Evolutionary conservation across 441 rosid genomes (phyloP).

Genomic region (Rhodomyrtus psidioides): DNA sequence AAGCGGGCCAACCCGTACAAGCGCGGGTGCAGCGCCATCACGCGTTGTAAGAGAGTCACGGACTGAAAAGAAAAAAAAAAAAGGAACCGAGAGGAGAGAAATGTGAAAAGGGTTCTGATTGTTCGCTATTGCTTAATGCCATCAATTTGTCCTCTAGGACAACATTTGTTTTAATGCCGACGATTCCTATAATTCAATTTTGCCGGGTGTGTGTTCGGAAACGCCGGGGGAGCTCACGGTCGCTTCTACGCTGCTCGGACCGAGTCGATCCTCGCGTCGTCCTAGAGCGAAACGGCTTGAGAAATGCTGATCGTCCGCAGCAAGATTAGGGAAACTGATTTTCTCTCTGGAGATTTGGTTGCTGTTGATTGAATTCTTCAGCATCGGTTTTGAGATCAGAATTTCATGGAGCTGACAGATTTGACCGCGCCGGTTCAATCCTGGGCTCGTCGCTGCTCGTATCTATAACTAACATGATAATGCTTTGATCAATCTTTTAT

Average conservation of each 20-base stretch:
- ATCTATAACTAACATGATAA: neutral
- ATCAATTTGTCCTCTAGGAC: neutral
- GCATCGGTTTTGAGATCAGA: neutral
- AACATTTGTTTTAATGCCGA: neutral
- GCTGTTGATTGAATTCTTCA: neutral
- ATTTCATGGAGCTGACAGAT: neutral
- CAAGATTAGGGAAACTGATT: no score
- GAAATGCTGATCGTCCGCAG: neutral
- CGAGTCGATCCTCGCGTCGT: neutral
- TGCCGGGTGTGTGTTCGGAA: neutral
- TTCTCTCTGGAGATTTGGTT: neutral
- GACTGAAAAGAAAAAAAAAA: neutral
- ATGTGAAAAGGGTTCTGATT: neutral
- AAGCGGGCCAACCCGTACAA: slow-evolving; percentile 22
- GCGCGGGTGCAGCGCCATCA: slow-evolving; percentile 22
- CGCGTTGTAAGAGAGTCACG: slow-evolving; percentile 14
- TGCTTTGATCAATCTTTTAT: no score
- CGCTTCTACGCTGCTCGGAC: neutral
- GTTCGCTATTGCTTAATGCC: neutral
- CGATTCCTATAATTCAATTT: neutral
- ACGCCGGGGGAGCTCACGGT: neutral
- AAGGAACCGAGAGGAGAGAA: neutral
- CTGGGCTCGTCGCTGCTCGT: neutral
- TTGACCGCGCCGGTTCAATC: neutral
- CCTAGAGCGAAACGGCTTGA: neutral